Base-by-base conservation (phyloP, 164 flowering plant genomes). In the Tetracentron sinense region DNA sequence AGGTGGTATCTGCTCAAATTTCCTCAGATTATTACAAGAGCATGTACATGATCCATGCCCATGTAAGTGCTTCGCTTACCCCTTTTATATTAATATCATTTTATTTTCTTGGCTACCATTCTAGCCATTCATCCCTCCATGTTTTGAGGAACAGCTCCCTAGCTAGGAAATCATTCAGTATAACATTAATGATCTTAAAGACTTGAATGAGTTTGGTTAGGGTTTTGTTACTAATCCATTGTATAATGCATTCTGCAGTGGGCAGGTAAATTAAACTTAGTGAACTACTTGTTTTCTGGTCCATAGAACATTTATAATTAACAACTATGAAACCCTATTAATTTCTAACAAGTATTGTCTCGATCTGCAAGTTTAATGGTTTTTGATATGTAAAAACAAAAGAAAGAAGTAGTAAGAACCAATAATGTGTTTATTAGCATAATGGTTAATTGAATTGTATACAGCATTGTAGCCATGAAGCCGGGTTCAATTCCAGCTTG, bases 1-100 rank as follows among this genome's bases (percentile, higher is more conserved):
- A 85, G 58, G 79, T 88, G 28, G 61, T 87, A 4, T 74, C 95
- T 27, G 87, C 91, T 72, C 83, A 82, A 26, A 63, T 88, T 42
- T 81, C 82, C 26, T 79, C 91, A 0, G 83, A 86, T 74, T 46
- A 53, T 2, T 61, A 60, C 46, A 74, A 75, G 20, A 60, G 74
- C 83, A 73, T 86, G 78, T 83, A 56, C 82, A 83, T 86, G 91
- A 82, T 92, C 54, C 95, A 92, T 53, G 81, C 80, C 48, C 86
- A 69, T 54, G 96, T 92, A 81, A 87, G 93, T 77, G 15, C n/a
- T n/a, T n/a, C n/a, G n/a, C n/a, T n/a, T n/a, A n/a, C n/a, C n/a
- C n/a, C n/a, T n/a, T n/a, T n/a, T n/a, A n/a, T n/a, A n/a, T n/a
- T n/a, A n/a, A n/a, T n/a, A n/a, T n/a, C n/a, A n/a, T 33, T 33